Evolutionary conservation across 768 basidiomycete species (phyloP).

Genomic region (Boletus sp.): DNA sequence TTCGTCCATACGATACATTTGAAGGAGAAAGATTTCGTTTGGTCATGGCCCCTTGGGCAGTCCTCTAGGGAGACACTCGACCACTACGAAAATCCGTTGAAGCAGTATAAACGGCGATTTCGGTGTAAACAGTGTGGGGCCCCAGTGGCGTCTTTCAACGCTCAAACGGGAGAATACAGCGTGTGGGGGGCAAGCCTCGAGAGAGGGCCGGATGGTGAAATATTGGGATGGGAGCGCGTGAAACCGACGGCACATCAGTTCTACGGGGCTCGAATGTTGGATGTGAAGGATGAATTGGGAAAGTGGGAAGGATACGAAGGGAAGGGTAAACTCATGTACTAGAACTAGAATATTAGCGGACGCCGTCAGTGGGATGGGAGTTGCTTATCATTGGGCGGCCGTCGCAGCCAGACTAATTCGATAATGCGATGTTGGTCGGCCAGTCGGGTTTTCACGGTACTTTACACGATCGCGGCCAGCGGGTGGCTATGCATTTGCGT

Average conservation of each 20-base stretch:
- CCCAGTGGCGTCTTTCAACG: conserved; percentile 52
- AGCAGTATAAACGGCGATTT: conserved; percentile 60
- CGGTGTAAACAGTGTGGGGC: conserved; percentile 64
- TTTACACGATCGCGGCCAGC: conserved; percentile 3
- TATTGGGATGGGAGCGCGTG: conserved; percentile 51
- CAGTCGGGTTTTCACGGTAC: conserved; percentile 11
- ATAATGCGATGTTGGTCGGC: not conserved
- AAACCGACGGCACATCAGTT: conserved; percentile 65
- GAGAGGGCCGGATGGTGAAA: conserved; percentile 48
- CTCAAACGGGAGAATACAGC: conserved; percentile 47
- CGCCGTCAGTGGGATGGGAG: too few relatives aligned
- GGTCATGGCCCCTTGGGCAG: conserved; percentile 38
- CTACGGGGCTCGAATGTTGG: conserved; percentile 60
- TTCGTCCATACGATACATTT: conserved; percentile 65
- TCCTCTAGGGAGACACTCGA: conserved; percentile 40
- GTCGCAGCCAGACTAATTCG: too few relatives aligned
- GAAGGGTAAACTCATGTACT: conserved; percentile 7
- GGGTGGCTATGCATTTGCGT: conserved; percentile 17
- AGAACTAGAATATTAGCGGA: too few relatives aligned
- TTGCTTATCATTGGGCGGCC: too few relatives aligned
- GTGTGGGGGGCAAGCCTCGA: conserved; percentile 59
- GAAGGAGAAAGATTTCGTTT: conserved; percentile 46
- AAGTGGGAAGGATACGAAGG: conserved; percentile 70
- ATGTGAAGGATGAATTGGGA: conserved; percentile 51
- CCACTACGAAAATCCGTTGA: conserved; percentile 44